Percentiles rank a stretch among this genome's conserved stretches.
These are phyloP conservation scores for Aspergillus flavus DNA, from an alignment of 2,329 filamentous ascomycete genomes.

Conservation along the genomic window DNA sequence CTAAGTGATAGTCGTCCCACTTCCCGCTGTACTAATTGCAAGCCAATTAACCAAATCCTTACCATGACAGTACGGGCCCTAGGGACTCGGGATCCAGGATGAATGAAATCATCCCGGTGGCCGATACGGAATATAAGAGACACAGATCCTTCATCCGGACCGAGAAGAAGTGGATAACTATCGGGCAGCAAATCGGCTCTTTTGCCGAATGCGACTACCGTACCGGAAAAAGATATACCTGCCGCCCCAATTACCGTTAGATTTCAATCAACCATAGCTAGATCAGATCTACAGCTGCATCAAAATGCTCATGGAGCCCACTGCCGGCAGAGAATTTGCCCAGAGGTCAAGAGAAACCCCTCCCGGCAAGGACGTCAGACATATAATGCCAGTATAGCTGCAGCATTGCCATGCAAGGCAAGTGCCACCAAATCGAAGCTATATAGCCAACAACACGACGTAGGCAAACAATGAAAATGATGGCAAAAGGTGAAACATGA, in stretches of 20 bases:
- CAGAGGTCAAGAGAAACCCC: background rate
- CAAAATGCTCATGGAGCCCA: background rate
- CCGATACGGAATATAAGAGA: background rate
- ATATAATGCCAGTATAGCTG: constrained; percentile 3
- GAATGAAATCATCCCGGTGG: background rate
- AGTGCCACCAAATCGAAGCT: background rate
- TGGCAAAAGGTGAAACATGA: background rate
- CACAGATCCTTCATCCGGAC: background rate
- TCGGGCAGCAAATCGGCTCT: constrained; percentile 42
- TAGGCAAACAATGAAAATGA: background rate
- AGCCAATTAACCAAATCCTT: background rate
- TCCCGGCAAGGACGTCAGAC: background rate
- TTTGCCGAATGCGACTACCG: constrained; percentile 44
- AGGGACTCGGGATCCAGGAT: background rate
- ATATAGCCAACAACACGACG: background rate
- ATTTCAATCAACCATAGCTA: constrained; percentile 5
- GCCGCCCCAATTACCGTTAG: constrained; percentile 1
- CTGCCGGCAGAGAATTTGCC: background rate
- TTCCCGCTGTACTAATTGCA: background rate
- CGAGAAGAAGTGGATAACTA: constrained; percentile 16
- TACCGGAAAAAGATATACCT: constrained; percentile 50
- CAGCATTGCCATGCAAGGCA: constrained; percentile 16
- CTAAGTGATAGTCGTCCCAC: background rate
- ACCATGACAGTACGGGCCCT: background rate
- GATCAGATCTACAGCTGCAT: background rate